These are phyloP conservation scores for Nicotiana noctiflora DNA, from an alignment of 257 asterid genomes.

Conservation along the genomic window DNA sequence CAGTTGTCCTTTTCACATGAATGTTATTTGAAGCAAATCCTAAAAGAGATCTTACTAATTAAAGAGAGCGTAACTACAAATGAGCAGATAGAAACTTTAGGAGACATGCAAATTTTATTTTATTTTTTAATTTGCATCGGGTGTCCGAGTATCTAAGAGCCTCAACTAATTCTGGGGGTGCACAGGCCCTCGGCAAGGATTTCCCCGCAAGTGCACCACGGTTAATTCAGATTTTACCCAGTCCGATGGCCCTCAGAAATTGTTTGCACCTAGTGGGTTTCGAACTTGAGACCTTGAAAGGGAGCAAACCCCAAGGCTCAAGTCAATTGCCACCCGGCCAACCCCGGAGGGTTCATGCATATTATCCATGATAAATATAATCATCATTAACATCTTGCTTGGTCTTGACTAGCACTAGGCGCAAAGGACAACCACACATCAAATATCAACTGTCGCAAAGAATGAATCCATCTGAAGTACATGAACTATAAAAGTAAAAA, in stretches of 20 bases:
- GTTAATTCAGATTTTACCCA: too few species aligned
- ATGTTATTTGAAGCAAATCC: background rate
- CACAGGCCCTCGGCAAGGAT: too few species aligned
- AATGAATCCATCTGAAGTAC: background rate
- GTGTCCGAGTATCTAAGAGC: too few species aligned
- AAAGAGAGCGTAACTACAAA: background rate
- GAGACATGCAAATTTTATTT: background rate
- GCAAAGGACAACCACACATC: background rate
- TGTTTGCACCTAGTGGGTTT: too few species aligned
- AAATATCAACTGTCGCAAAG: background rate
- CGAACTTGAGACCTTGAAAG: too few species aligned
- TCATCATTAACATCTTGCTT: background rate
- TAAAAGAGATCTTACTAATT: background rate
- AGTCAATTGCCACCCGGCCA: too few species aligned
- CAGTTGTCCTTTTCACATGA: background rate
- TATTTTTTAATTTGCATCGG: too few species aligned
- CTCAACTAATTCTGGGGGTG: too few species aligned
- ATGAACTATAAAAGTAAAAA: background rate
- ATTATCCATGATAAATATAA: background rate
- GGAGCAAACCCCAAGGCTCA: too few species aligned
- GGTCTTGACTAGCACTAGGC: background rate
- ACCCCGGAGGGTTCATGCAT: background rate
- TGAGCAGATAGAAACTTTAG: background rate
- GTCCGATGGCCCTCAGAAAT: too few species aligned
- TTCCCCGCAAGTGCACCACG: too few species aligned